These are phyloP conservation scores for Dissophora ornata DNA, from an alignment of 192 early-diverging fungal species.

Conservation along the genomic window DNA sequence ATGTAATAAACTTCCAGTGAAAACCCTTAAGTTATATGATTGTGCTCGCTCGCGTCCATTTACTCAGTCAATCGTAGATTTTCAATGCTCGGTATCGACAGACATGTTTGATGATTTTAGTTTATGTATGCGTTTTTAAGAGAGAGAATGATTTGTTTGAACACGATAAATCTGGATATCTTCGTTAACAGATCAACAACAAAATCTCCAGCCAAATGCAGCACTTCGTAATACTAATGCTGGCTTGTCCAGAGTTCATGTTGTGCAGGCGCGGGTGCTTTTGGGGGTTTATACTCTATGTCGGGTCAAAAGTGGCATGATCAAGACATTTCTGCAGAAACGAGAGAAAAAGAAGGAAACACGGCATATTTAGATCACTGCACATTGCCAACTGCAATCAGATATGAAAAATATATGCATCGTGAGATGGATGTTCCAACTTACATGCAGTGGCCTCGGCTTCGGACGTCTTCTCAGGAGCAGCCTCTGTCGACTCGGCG, in stretches of 20 bases:
- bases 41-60: too few species aligned
- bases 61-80: too few species aligned
- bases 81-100: too few species aligned
- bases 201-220: background rate
- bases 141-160: conserved; percentile 17
- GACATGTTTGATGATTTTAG: background rate
- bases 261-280: conserved; percentile 34
- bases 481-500: conserved; percentile 16
- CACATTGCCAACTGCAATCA: too few species aligned
- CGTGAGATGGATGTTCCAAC: background rate
- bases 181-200: conserved; percentile 49
- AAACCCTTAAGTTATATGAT: conserved; percentile 17
- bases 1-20: background rate
- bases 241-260: background rate
- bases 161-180: conserved; percentile 49
- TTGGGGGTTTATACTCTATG: conserved; percentile 16
- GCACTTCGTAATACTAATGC: background rate
- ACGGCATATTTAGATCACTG: background rate
- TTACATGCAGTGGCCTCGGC: conserved; percentile 41
- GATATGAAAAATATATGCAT: too few species aligned
- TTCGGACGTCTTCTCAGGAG: conserved; percentile 29
- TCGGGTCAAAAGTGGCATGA: conserved; percentile 15
- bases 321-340: background rate
- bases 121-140: conserved; percentile 10
- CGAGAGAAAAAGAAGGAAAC: background rate